Percentiles rank a stretch among this genome's conserved stretches.
Conservation (phyloP, 352 stramenopile genomes). For the Globisporangium middletonii region DNA sequence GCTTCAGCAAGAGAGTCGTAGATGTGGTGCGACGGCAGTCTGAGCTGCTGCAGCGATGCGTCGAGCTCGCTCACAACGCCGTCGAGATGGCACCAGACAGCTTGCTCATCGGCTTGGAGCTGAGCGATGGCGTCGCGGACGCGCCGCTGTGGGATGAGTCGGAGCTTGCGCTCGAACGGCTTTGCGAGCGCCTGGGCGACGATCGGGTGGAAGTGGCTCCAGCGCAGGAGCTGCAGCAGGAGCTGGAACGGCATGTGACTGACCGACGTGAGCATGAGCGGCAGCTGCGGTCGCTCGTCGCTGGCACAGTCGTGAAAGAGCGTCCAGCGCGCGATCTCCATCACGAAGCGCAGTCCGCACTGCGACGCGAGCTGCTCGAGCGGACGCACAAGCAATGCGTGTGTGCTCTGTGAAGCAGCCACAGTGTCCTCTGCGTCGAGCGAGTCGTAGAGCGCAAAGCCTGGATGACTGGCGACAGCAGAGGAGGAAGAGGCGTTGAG, state of each 20-base stretch:
- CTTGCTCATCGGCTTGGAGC: constrained; percentile 17
- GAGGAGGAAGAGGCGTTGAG: neutral
- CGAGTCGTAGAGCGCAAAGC: constrained; percentile 4
- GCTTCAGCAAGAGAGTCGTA: neutral
- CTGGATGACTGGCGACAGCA: neutral
- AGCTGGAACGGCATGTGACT: constrained; percentile 65
- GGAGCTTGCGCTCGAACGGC: constrained; percentile 45
- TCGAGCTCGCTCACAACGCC: neutral
- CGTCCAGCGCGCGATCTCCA: constrained; percentile 38
- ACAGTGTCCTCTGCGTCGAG: neutral
- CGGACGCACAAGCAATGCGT: constrained; percentile 11
- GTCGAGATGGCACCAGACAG: constrained; percentile 26
- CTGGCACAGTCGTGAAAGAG: neutral
- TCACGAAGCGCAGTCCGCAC: constrained; percentile 48
- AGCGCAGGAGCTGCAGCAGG: constrained; percentile 53
- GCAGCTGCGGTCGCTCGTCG: neutral
- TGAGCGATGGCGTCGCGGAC: constrained; percentile 27
- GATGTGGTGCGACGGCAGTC: neutral
- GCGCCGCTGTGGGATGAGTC: constrained; percentile 38
- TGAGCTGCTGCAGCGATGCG: neutral
- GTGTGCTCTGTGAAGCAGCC: constrained; percentile 10
- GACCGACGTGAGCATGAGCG: constrained; percentile 28
- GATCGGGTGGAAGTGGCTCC: constrained; percentile 62
- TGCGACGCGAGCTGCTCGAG: constrained; percentile 35
- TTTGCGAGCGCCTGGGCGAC: constrained; percentile 27